Evolutionary conservation across 2,329 filamentous ascomycete genomes (phyloP), one percentile per base, ranked within the genome.

Genomic region (Fusarium hainanense): DNA sequence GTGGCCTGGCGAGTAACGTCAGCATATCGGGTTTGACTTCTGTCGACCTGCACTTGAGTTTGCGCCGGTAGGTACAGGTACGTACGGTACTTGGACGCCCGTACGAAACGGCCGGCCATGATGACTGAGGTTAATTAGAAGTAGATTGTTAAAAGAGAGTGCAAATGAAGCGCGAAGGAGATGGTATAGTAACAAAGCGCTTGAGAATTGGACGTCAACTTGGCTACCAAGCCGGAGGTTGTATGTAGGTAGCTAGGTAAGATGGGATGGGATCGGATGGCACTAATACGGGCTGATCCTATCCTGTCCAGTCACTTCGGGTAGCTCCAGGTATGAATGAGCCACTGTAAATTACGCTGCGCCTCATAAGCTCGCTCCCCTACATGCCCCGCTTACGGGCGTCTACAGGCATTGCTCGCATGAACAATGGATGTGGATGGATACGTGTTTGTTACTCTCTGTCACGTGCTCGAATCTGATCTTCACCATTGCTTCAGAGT

Each of bases 1-100:
- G 87, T 99, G 96, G 87, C 95, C 95, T 98, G 81, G 59, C 44
- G 51, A 70, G 72, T 74, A 70, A 72, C 64, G 73, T 76, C 71
- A 76, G 75, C 71, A 67, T 69, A 62, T 55, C 40, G 46, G 48
- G 52, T 62, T 58, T 54, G 68, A 14, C 23, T 42, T 52, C 49
- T 42, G 70, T 70, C 57, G 27, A 47, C 51, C 32, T 51, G 70
- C 74, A 68, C 64, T 65, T 51, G 69, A 68, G 66, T 69, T 73
- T 75, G 75, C 74, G 73, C 69, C 60, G 68, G 68, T 66, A 84
- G 87, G 78, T 84, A 90, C 88, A 88, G 69, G 68, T 66, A 84
- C 87, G 77, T 84, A 90, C 88, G 88, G 82, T 89, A 90, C 78
- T 90, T 90, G 79, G 88, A 90, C 81, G 88, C 85, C 81, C 88